phyloP scores from a whole-genome alignment of 2,329 filamentous ascomycete species.

The Endoconidiophora polonica region DNA sequence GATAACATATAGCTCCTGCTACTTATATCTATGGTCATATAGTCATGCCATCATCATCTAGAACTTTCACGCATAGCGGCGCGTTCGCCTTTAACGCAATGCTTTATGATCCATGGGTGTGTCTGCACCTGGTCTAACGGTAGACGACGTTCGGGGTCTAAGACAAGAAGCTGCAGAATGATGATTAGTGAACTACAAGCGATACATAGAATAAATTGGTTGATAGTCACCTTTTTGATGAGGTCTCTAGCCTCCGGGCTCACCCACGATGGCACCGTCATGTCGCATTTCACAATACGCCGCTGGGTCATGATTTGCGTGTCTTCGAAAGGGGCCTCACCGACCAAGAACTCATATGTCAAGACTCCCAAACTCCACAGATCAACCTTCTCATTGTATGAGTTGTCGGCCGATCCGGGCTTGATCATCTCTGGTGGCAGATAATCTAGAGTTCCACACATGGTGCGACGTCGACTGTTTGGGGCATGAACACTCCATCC shows the following conservation, averaged over 20 bases:
- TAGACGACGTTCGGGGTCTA: slow-evolving; percentile 88
- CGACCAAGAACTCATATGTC: slow-evolving; percentile 90
- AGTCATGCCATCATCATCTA: slow-evolving; percentile 7
- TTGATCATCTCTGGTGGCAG: slow-evolving; percentile 96
- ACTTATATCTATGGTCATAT: neutral
- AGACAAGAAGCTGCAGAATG: slow-evolving; percentile 53
- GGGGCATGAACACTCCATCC: slow-evolving; percentile 97
- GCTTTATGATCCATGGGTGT: slow-evolving; percentile 95
- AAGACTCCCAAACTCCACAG: slow-evolving; percentile 90
- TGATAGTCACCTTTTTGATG: slow-evolving; percentile 60
- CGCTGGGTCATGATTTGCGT: slow-evolving; percentile 86
- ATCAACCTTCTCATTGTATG: slow-evolving; percentile 89
- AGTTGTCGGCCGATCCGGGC: slow-evolving; percentile 64
- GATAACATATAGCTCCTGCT: neutral
- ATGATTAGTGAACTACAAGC: slow-evolving; percentile 1
- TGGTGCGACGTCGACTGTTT: slow-evolving; percentile 81
- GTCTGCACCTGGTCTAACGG: slow-evolving; percentile 73
- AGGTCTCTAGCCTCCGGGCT: slow-evolving; percentile 80
- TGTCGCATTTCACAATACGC: slow-evolving; percentile 75
- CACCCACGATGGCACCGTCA: slow-evolving; percentile 81
- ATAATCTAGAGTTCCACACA: slow-evolving; percentile 96
- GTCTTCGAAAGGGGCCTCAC: slow-evolving; percentile 93
- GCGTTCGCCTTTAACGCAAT: slow-evolving; percentile 56
- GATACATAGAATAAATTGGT: neutral
- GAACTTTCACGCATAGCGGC: slow-evolving; percentile 33